A percentile compares a stretch with the other conserved stretches of the same genome.
Conservation (phyloP, 2,329 filamentous ascomycete genomes). For the Neonectria hederae region DNA sequence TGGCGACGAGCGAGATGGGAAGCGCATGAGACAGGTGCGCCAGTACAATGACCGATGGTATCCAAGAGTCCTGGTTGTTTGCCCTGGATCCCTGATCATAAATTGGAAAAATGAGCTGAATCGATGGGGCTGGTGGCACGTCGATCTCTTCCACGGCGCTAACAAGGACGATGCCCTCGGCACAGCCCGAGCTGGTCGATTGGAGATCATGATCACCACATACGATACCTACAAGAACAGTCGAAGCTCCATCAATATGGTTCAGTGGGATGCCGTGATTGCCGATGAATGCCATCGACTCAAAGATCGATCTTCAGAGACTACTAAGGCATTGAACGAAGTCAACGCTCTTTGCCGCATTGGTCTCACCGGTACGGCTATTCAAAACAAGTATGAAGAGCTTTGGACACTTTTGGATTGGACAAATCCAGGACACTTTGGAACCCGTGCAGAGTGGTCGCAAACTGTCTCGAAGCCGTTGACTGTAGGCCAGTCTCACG, state of each 20-base stretch:
- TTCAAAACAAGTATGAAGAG: constrained; percentile 98
- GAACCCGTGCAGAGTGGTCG: constrained; percentile 77
- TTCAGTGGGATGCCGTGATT: constrained; percentile 93
- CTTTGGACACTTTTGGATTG: constrained; percentile 96
- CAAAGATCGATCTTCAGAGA: constrained; percentile 81
- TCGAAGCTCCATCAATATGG: constrained; percentile 76
- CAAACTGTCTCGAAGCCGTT: constrained; percentile 80
- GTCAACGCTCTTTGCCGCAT: constrained; percentile 93
- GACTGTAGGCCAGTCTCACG: constrained; percentile 89
- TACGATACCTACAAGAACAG: constrained; percentile 90
- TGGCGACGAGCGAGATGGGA: constrained; percentile 84
- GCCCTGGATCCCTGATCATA: constrained; percentile 85
- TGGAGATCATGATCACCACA: constrained; percentile 94
- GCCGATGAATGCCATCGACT: constrained; percentile 93
- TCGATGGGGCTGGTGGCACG: constrained; percentile 96
- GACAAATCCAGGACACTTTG: constrained; percentile 84
- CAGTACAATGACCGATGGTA: constrained; percentile 76
- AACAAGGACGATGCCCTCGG: constrained; percentile 74
- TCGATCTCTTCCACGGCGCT: constrained; percentile 80
- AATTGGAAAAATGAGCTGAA: constrained; percentile 91
- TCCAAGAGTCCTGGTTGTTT: constrained; percentile 79
- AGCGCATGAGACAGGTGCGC: constrained; percentile 88
- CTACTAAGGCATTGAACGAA: constrained; percentile 86
- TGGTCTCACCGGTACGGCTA: constrained; percentile 92
- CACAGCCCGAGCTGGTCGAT: constrained; percentile 76